Conservation (phyloP, 106 monocot species). For the Chionographis japonica region DNA sequence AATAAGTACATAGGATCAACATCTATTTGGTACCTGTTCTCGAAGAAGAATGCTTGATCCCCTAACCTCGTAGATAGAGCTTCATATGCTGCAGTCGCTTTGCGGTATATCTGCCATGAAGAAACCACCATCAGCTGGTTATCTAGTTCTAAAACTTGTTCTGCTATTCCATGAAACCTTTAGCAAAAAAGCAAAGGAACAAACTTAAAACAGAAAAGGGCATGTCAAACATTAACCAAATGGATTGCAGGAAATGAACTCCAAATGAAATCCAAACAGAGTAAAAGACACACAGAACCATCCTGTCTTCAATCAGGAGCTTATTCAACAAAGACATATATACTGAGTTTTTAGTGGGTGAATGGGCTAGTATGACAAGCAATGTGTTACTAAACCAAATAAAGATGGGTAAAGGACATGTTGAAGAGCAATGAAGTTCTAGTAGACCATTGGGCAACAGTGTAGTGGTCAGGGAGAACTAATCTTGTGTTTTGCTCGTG, state of each 20-base stretch:
- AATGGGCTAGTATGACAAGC: too few relatives aligned
- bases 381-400: too few relatives aligned
- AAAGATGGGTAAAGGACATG: too few relatives aligned
- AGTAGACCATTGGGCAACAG: too few relatives aligned
- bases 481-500: too few relatives aligned
- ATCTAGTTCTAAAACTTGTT: not conserved
- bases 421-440: too few relatives aligned
- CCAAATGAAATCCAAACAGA: not conserved
- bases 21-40: conserved; percentile 44
- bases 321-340: too few relatives aligned
- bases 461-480: too few relatives aligned
- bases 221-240: not conserved
- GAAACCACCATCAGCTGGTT: conserved; percentile 3
- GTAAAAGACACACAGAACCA: not conserved
- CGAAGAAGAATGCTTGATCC: conserved; percentile 77
- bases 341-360: too few relatives aligned
- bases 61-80: conserved; percentile 71
- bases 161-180: not conserved
- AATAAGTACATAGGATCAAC: too few relatives aligned
- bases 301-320: too few relatives aligned
- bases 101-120: conserved; percentile 67
- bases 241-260: not conserved
- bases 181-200: not conserved
- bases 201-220: conserved; percentile 3
- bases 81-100: conserved; percentile 64